Base-by-base conservation (phyloP, 345 rosid genomes). In the Gossypioides kirkii region DNA sequence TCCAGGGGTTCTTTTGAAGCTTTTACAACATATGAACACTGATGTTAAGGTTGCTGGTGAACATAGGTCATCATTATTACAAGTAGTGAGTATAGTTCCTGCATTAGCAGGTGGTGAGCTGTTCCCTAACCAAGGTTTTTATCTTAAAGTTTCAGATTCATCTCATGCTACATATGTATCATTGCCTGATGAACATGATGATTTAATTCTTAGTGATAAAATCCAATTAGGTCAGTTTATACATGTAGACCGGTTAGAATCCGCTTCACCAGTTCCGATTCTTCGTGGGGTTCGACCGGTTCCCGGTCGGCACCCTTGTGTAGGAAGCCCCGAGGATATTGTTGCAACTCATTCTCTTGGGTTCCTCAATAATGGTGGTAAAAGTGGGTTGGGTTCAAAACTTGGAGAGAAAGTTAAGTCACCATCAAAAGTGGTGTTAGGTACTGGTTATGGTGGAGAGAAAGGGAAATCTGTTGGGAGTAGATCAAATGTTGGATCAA, bases 121-220 rank as follows among this genome's bases (percentile, higher is more conserved):
- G 2, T 94, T 94, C 75, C 74, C 94, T 3, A 95, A 90, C 74
- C 91, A 95, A 53, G 99, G 99, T 4, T 95, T 95, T 73, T 95
- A 89, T 78, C 87, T 95, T 14, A 95, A 87, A 85, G 99, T 95
- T 74, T 95, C 99, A 49, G 99, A 95, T 88, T 95, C 99, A 3
- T 95, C 97, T 45, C 99, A 92, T 78, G 99, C 99, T 20, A 92
- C 98, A 43, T 95, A 90, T 53, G 97, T 90, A n/a, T 92, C 98
- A 76, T 84, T 94, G 28, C 96, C 98, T 74, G 98, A 94, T 78
- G 97, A 94, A 68, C 98, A 94, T 68, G 89, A 90, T 81, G 99
- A 95, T 83, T 81, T 95, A 72, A 95, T 95, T 79, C 94, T 90
- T 71, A 90, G 97, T 45, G 99, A 95, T 75, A 90, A 89, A 85